Percentiles rank a stretch among this genome's conserved stretches.
phyloP scores from a whole-genome alignment of 108 stramenopile species.

The Epipyxis sp. region DNA sequence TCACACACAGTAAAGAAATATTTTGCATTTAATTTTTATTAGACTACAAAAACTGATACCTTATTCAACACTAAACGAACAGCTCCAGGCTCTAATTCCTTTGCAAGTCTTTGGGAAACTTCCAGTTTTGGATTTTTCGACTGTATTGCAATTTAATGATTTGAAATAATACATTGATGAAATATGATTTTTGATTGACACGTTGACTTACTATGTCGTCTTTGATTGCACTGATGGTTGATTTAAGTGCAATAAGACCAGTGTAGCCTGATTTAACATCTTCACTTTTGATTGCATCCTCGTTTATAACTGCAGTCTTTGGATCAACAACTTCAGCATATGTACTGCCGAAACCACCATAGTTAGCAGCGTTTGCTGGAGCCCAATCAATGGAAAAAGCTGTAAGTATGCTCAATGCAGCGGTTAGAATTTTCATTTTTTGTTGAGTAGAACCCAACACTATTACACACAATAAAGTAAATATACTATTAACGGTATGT shows the following conservation, averaged over 20 bases:
- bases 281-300: slow-evolving; percentile 61
- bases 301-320: slow-evolving; percentile 60
- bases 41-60: no score
- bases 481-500: no score
- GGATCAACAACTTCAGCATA: slow-evolving; percentile 60
- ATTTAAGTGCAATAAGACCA: slow-evolving; percentile 55
- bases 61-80: slow-evolving; percentile 70
- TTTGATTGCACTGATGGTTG: slow-evolving; percentile 62
- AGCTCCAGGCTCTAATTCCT: slow-evolving; percentile 70
- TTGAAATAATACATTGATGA: background rate
- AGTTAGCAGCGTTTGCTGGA: slow-evolving; percentile 70
- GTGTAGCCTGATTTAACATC: slow-evolving; percentile 66
- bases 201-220: slow-evolving; percentile 35
- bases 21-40: no score
- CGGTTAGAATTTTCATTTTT: no score
- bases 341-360: slow-evolving; percentile 67
- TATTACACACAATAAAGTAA: no score
- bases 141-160: no score
- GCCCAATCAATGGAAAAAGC: no score
- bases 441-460: no score
- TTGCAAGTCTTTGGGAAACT: slow-evolving; percentile 65
- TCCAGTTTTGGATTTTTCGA: slow-evolving; percentile 67
- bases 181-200: background rate
- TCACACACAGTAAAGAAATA: background rate
- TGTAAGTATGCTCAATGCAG: no score